These are phyloP conservation scores for Suillus hirtellus DNA, from an alignment of 768 basidiomycete species.

Conservation along the genomic window DNA sequence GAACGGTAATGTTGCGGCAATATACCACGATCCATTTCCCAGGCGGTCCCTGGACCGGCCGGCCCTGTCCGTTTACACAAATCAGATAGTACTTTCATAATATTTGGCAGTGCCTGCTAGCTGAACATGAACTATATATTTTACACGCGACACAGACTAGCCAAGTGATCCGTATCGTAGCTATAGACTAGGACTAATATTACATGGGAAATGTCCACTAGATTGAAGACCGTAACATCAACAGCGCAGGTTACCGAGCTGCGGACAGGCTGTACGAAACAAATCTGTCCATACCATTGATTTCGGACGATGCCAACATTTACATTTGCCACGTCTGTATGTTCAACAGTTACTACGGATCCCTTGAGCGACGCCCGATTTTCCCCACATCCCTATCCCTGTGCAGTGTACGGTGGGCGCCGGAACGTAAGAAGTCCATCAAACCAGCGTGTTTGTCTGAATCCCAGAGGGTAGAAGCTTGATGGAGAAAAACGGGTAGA, in stretches of 20 bases:
- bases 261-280: neutral
- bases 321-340: neutral
- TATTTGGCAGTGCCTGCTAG: neutral
- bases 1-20: conserved; percentile 1
- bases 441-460: neutral
- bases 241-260: neutral
- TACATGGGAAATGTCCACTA: neutral
- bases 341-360: neutral
- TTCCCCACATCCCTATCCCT: neutral
- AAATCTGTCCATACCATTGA: neutral
- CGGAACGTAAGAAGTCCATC: neutral
- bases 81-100: no score
- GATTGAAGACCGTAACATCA: neutral
- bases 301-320: neutral
- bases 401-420: neutral
- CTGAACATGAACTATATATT: neutral
- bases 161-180: neutral
- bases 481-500: neutral
- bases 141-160: neutral
- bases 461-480: neutral
- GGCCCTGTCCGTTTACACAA: neutral
- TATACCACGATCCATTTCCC: conserved; percentile 2
- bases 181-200: neutral
- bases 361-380: neutral
- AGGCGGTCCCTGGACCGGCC: neutral